phyloP scores from a whole-genome alignment of 2,329 filamentous ascomycete species.

The Dactylella cylindrospora region DNA sequence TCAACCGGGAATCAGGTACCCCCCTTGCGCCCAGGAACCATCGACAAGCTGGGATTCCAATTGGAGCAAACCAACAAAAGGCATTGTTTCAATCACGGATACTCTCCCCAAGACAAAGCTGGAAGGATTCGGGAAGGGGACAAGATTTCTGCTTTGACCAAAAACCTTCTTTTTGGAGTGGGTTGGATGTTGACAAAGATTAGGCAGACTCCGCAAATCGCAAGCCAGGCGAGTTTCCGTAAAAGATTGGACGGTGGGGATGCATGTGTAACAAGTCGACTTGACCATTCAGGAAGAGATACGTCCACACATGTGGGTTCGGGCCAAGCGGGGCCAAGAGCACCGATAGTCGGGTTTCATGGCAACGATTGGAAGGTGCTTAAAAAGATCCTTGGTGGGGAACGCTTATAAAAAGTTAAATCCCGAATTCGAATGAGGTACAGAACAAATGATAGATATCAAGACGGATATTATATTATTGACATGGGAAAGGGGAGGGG shows the following conservation, averaged over 20 bases:
- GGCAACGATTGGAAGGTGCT: no score
- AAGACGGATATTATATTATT: no score
- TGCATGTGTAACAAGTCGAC: slow-evolving; percentile 24
- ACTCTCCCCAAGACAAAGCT: background rate
- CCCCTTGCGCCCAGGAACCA: slow-evolving; percentile 24
- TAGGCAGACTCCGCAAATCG: slow-evolving; percentile 34
- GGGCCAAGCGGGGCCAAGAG: slow-evolving; percentile 23
- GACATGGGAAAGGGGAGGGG: no score
- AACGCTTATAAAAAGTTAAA: no score
- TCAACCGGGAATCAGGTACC: slow-evolving; percentile 6
- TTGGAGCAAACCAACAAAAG: slow-evolving; percentile 15
- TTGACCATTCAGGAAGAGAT: slow-evolving; percentile 41
- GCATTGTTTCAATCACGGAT: slow-evolving; percentile 30
- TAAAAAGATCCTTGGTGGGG: no score
- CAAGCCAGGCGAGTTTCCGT: slow-evolving; percentile 33
- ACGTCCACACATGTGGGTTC: slow-evolving; percentile 15
- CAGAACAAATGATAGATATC: no score
- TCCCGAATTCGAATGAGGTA: no score
- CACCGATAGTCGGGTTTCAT: no score
- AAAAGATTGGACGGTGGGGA: no score
- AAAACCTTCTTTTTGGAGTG: slow-evolving; percentile 4
- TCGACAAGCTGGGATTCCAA: slow-evolving; percentile 4
- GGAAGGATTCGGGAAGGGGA: background rate
- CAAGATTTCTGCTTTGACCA: background rate
- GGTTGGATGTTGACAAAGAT: slow-evolving; percentile 2